Conservation (phyloP, 257 asterid genomes). For the Nicotiana knightiana region DNA sequence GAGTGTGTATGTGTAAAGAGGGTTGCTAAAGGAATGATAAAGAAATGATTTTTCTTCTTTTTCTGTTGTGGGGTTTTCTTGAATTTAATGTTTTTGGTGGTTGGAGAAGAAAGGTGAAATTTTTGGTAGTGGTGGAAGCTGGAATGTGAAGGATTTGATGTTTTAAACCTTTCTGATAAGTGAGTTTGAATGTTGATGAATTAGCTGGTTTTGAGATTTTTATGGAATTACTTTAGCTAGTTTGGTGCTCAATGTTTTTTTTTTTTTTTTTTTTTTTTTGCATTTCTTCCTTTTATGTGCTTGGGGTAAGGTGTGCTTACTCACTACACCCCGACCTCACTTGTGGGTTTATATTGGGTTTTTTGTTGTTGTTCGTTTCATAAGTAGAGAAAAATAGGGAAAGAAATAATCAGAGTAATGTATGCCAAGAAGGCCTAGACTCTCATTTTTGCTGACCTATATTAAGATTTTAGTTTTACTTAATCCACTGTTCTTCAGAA, state of each 20-base stretch:
- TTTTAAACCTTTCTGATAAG: not conserved
- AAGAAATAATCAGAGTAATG: not conserved
- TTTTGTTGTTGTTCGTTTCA: not conserved
- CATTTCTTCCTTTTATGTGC: not conserved
- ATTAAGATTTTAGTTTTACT: not conserved
- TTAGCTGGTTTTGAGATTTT: not conserved
- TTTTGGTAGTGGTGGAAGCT: not conserved
- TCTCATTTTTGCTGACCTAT: not conserved
- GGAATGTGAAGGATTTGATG: not conserved
- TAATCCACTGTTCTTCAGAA: not conserved
- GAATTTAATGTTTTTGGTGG: not conserved
- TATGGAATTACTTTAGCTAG: not conserved
- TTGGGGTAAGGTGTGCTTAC: no score
- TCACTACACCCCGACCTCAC: no score
- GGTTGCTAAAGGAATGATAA: not conserved
- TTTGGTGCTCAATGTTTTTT: not conserved
- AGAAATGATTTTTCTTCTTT: not conserved
- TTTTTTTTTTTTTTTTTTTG: not conserved
- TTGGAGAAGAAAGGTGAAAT: not conserved
- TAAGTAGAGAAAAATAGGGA: not conserved
- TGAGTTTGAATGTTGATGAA: not conserved
- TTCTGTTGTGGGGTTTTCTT: not conserved
- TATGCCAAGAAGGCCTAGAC: not conserved
- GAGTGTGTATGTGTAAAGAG: not conserved
- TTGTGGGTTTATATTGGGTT: not conserved